These are phyloP conservation scores for Xylaria palmicola DNA, from an alignment of 495 filamentous ascomycete genomes.

Conservation along the genomic window DNA sequence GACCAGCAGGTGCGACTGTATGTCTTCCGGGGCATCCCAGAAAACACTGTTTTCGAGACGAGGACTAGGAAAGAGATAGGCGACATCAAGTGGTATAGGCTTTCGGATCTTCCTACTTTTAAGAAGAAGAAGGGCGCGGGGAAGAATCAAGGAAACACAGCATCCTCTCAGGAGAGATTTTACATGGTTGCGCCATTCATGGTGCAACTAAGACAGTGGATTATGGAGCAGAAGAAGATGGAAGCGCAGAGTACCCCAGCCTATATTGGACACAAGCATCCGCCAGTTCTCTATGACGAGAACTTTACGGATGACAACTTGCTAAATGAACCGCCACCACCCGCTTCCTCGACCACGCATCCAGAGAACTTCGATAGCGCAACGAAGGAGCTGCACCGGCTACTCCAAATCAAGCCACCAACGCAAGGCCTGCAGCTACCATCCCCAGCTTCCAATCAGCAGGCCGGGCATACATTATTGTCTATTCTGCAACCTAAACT, in stretches of 20 bases:
- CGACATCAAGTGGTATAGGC: slow-evolving; percentile 87
- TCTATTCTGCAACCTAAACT: slow-evolving; percentile 50
- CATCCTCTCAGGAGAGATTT: slow-evolving; percentile 76
- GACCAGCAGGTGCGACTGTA: slow-evolving; percentile 92
- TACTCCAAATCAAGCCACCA: slow-evolving; percentile 60
- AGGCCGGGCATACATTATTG: slow-evolving; percentile 52
- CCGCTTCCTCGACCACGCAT: neutral
- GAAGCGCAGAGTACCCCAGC: slow-evolving; percentile 45
- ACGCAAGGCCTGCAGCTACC: slow-evolving; percentile 42
- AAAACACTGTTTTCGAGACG: slow-evolving; percentile 82
- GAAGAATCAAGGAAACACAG: slow-evolving; percentile 52
- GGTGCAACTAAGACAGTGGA: slow-evolving; percentile 84
- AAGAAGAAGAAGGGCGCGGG: slow-evolving; percentile 61
- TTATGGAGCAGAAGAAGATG: slow-evolving; percentile 72
- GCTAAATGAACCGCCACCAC: slow-evolving; percentile 17
- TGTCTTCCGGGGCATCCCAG: slow-evolving; percentile 82
- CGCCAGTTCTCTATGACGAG: slow-evolving; percentile 32
- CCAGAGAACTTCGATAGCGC: slow-evolving; percentile 48
- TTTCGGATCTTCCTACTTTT: slow-evolving; percentile 82
- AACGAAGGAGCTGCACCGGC: slow-evolving; percentile 60
- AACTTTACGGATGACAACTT: slow-evolving; percentile 44
- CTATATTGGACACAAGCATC: slow-evolving; percentile 17
- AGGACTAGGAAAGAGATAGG: slow-evolving; percentile 96
- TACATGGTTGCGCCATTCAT: slow-evolving; percentile 98
- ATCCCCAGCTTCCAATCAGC: slow-evolving; percentile 21